A percentile compares a stretch with the other conserved stretches of the same genome.
phyloP scores from a whole-genome alignment of 805 yeast species.

The Dipodascopsis uninucleata region DNA sequence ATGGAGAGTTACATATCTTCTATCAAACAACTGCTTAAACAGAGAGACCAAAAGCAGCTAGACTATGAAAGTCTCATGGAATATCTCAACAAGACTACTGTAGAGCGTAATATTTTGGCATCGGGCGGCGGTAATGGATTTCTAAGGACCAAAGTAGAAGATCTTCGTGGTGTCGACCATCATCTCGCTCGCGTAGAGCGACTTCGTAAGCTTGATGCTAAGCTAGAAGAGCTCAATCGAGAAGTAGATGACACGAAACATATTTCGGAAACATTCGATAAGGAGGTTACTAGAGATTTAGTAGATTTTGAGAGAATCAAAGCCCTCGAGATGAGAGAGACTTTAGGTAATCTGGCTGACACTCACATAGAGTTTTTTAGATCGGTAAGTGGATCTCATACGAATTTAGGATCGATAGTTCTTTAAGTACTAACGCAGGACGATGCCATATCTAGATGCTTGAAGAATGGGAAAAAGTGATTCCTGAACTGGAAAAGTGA shows the following conservation, averaged over 20 bases:
- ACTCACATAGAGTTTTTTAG: slow-evolving; percentile 71
- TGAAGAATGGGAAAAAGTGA: slow-evolving; percentile 22
- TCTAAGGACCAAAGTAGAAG: slow-evolving; percentile 56
- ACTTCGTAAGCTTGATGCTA: slow-evolving; percentile 47
- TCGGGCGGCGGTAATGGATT: slow-evolving; percentile 54
- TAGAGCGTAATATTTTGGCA: slow-evolving; percentile 56
- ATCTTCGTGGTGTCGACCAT: slow-evolving; percentile 59
- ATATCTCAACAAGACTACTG: slow-evolving; percentile 65
- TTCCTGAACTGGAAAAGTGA: slow-evolving; percentile 21
- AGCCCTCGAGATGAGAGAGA: slow-evolving; percentile 66
- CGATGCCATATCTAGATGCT: slow-evolving; percentile 9
- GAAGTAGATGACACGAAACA: slow-evolving; percentile 52
- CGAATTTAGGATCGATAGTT: background rate
- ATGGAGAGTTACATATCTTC: slow-evolving; percentile 74
- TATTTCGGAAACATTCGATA: slow-evolving; percentile 52
- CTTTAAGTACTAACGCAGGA: no score
- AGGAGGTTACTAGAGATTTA: slow-evolving; percentile 54
- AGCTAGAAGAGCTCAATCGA: slow-evolving; percentile 46
- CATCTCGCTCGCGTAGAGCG: slow-evolving; percentile 53
- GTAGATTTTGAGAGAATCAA: slow-evolving; percentile 74
- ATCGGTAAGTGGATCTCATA: slow-evolving; percentile 38
- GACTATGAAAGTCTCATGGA: slow-evolving; percentile 85
- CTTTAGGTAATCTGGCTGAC: slow-evolving; percentile 70
- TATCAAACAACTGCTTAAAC: slow-evolving; percentile 64
- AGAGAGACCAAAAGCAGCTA: slow-evolving; percentile 85